phyloP scores from a whole-genome alignment of 805 yeast genomes.

The Torulaspora maleeae region DNA sequence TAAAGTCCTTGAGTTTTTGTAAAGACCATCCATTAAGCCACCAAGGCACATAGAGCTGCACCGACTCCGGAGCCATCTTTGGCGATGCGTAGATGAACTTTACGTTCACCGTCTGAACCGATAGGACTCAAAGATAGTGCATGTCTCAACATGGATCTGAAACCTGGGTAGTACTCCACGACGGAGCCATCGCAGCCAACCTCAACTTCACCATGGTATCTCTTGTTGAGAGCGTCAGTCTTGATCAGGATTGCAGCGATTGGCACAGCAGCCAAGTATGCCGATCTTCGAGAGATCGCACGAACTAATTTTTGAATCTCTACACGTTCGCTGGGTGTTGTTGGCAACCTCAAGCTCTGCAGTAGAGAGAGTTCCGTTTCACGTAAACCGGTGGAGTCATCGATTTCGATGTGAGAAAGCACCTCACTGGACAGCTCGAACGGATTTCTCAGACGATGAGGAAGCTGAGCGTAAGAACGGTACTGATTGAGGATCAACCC shows the following conservation, averaged over 20 bases:
- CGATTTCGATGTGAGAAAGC: slow-evolving; percentile 82
- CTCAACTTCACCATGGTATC: slow-evolving; percentile 70
- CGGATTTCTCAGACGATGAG: slow-evolving; percentile 65
- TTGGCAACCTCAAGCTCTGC: slow-evolving; percentile 63
- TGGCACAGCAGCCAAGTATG: slow-evolving; percentile 82
- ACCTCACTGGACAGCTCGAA: slow-evolving; percentile 79
- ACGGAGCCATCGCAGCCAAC: slow-evolving; percentile 96
- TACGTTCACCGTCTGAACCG: slow-evolving; percentile 70
- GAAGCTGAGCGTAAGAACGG: slow-evolving; percentile 38
- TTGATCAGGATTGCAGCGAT: slow-evolving; percentile 72
- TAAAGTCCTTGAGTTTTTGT: not conserved
- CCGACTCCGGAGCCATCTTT: slow-evolving; percentile 97
- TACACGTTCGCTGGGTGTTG: slow-evolving; percentile 64
- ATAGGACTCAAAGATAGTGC: slow-evolving; percentile 67
- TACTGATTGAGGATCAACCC: slow-evolving; percentile 57
- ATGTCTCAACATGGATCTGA: slow-evolving; percentile 71
- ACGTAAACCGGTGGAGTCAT: slow-evolving; percentile 66
- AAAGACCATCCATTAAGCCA: slow-evolving; percentile 22
- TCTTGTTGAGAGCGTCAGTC: slow-evolving; percentile 56
- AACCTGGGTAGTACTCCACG: slow-evolving; percentile 89
- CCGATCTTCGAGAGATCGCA: slow-evolving; percentile 85
- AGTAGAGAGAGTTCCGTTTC: slow-evolving; percentile 65
- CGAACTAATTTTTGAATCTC: slow-evolving; percentile 70
- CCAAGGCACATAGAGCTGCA: slow-evolving; percentile 85
- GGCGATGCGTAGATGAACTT: slow-evolving; percentile 72